These are phyloP conservation scores for Boletus reticulatus DNA, from an alignment of 768 basidiomycete species.

Conservation along the genomic window DNA sequence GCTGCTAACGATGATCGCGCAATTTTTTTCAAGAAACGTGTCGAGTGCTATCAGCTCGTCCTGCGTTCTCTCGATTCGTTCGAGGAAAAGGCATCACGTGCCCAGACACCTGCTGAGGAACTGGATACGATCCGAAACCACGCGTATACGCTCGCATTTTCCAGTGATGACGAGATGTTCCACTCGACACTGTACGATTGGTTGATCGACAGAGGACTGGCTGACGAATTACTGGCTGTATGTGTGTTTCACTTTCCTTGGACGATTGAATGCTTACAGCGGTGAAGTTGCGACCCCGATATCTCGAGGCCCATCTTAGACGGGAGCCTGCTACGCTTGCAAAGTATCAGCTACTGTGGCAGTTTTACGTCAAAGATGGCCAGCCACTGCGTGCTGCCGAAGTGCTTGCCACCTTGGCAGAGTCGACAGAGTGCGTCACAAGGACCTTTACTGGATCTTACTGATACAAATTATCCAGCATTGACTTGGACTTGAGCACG, in stretches of 20 bases:
- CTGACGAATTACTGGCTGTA: constrained; percentile 90
- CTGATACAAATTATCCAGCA: constrained; percentile 38
- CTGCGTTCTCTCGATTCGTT: constrained; percentile 79
- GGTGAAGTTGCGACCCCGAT: constrained; percentile 75
- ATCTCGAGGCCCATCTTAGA: constrained; percentile 84
- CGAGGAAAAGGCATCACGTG: constrained; percentile 56
- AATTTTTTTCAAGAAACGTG: constrained; percentile 56
- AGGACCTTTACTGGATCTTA: not conserved
- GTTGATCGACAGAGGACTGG: constrained; percentile 75
- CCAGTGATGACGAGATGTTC: constrained; percentile 87
- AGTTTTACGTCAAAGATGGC: constrained; percentile 92
- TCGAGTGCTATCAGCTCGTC: constrained; percentile 78
- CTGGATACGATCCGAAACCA: constrained; percentile 74
- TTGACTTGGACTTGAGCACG: constrained; percentile 63
- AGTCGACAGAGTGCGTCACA: constrained; percentile 68
- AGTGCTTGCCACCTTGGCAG: constrained; percentile 78
- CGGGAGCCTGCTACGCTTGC: constrained; percentile 77
- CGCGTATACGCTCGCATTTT: constrained; percentile 85
- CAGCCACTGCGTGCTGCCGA: constrained; percentile 87
- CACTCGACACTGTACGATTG: constrained; percentile 95
- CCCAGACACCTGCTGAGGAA: constrained; percentile 41
- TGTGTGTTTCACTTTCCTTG: constrained; percentile 18
- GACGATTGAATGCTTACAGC: constrained; percentile 9
- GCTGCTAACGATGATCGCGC: constrained; percentile 58
- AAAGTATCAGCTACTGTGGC: constrained; percentile 91